Percentiles rank a stretch among this genome's conserved stretches.
phyloP scores from a whole-genome alignment of 768 basidiomycete species.

The Phylloporus scabripes region DNA sequence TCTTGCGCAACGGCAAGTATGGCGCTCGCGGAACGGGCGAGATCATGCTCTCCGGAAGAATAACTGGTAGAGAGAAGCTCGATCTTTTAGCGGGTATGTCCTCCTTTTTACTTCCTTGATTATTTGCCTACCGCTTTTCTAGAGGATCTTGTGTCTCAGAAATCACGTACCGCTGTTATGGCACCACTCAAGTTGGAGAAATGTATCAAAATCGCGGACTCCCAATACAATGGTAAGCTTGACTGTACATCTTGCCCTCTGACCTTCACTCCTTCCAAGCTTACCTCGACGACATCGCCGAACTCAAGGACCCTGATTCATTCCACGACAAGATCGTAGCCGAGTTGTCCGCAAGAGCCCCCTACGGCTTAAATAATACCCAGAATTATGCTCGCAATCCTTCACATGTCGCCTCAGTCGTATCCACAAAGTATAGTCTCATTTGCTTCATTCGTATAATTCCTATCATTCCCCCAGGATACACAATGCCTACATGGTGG shows the following conservation, averaged over 20 bases:
- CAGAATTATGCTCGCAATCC: slow-evolving; percentile 35
- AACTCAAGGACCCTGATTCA: slow-evolving; percentile 58
- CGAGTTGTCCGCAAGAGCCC: slow-evolving; percentile 51
- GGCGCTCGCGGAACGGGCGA: slow-evolving; percentile 70
- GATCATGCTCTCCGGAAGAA: slow-evolving; percentile 48
- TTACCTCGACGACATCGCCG: slow-evolving; percentile 64
- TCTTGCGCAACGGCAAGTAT: slow-evolving; percentile 71
- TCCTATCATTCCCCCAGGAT: slow-evolving; percentile 41
- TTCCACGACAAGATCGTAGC: slow-evolving; percentile 53
- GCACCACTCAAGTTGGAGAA: slow-evolving; percentile 60
- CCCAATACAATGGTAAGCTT: slow-evolving; percentile 62
- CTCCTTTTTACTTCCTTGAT: background rate
- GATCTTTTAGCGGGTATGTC: slow-evolving; percentile 67
- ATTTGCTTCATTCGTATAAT: background rate
- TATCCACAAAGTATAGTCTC: slow-evolving; percentile 50
- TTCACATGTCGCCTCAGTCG: slow-evolving; percentile 49
- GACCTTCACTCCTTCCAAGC: slow-evolving; percentile 34
- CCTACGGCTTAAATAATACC: slow-evolving; percentile 24
- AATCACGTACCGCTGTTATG: slow-evolving; percentile 52
- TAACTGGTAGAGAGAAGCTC: slow-evolving; percentile 75
- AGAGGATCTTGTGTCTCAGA: slow-evolving; percentile 62
- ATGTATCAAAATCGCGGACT: slow-evolving; percentile 63
- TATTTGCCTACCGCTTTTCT: slow-evolving; percentile 2
- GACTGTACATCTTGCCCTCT: background rate
- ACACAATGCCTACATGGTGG: slow-evolving; percentile 77